Evolutionary conservation across 495 filamentous ascomycete species (phyloP).

Genomic region (Neurospora sp.): DNA sequence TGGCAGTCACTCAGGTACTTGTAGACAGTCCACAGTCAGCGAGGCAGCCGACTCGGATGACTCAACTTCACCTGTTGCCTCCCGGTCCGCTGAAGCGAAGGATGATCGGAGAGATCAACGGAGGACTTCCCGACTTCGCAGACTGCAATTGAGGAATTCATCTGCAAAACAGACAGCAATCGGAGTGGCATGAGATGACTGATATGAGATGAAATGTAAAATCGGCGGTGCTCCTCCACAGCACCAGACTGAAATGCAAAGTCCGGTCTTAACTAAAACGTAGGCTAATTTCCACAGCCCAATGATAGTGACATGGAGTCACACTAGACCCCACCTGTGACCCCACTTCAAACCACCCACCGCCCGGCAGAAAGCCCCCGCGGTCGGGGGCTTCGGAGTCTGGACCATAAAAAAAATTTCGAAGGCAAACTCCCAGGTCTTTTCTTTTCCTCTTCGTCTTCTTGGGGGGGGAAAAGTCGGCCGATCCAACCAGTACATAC

Average conservation of each 20-base stretch:
- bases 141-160: background rate
- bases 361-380: slow-evolving; percentile 18
- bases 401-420: slow-evolving; percentile 18
- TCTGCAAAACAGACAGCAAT: background rate
- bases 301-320: background rate
- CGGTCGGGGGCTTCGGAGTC: slow-evolving; percentile 2
- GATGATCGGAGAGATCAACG: background rate
- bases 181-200: background rate
- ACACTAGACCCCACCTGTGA: background rate
- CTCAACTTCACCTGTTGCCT: background rate
- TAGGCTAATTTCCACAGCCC: background rate
- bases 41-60: background rate
- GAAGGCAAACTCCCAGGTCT: slow-evolving; percentile 8
- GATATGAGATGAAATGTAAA: background rate
- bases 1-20: background rate
- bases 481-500: slow-evolving; percentile 10
- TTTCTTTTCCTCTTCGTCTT: slow-evolving; percentile 17
- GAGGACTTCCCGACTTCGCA: background rate
- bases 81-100: background rate
- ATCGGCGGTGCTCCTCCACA: background rate
- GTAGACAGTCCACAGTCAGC: background rate
- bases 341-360: slow-evolving; percentile 8
- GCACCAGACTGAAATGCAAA: background rate
- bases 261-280: background rate
- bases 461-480: slow-evolving; percentile 28